Base-by-base conservation (phyloP, 2,329 filamentous ascomycete genomes). In the Hawksworthiomyces lignivorus region DNA sequence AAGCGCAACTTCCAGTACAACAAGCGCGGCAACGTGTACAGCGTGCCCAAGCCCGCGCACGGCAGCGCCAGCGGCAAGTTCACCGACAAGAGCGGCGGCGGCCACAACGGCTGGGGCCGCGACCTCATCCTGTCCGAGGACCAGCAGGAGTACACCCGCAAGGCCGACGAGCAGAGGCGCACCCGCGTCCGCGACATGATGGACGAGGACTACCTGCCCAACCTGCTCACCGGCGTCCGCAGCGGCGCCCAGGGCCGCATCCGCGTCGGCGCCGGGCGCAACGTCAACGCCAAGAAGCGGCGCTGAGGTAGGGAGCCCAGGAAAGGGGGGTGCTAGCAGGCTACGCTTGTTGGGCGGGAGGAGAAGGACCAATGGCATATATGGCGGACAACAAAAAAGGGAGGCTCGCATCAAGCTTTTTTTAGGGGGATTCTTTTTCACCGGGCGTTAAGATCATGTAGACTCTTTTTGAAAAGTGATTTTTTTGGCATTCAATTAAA, bases 1-100 rank as follows among this genome's bases (percentile, higher is more conserved):
- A 94, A 94, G 71, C 82, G 81, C 63, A 95, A 95, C 62, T 95
- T 92, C 71, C 87, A 96, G 65, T 95, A 83, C 82, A 97, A 95
- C 64, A 94, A 84, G 52, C 76, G 89, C 19, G 92, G 92, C 39
- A 92, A 96, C 62, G 78, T 87, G 28, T 98, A 83, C 69, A 94
- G 87, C 60, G 80, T 98, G 33, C 92, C 92, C 1, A 97, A 96
- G 67, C 86, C 92, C 0, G 76, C 84, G 11, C 79, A 85, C 47
- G 92, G 92, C 3, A 82, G 77, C 12, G 66, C 89, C 7, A 94
- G 80, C 61, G 88, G 87, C 35, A 87, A 88, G 61, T 72, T 68
- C 64, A 62, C 76, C 66, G 74, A 64, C 8, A 54, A 42, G 43
- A 43, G 46, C 8, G 80, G 78, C 2, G 88, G 87, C 31, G 90